These are phyloP conservation scores for Epichloe elymi DNA, from an alignment of 2,329 filamentous ascomycete species.

Conservation along the genomic window DNA sequence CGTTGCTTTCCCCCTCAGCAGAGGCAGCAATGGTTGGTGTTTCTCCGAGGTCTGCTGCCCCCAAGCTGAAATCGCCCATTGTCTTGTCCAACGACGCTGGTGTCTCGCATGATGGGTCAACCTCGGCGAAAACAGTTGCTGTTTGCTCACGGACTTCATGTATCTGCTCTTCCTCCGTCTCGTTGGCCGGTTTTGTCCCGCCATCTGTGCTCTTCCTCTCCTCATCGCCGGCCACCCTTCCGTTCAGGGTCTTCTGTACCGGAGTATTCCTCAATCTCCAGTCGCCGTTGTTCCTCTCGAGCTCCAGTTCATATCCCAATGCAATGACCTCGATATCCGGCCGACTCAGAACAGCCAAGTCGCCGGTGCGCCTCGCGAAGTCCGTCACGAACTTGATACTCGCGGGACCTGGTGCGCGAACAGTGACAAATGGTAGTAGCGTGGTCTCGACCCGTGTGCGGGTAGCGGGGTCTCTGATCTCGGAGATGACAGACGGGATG, in stretches of 20 bases:
- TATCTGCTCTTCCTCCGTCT: constrained; percentile 11
- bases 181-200: constrained; percentile 22
- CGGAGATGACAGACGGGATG: constrained; percentile 70
- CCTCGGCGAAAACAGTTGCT: constrained; percentile 3
- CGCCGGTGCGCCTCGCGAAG: constrained; percentile 82
- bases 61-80: constrained; percentile 14
- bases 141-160: neutral
- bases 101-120: constrained; percentile 12
- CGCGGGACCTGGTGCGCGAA: constrained; percentile 59
- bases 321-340: constrained; percentile 85
- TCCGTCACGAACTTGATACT: constrained; percentile 70
- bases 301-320: constrained; percentile 86
- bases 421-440: constrained; percentile 69
- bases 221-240: constrained; percentile 27
- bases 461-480: constrained; percentile 79
- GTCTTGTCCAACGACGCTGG: constrained; percentile 3
- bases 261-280: constrained; percentile 71
- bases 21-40: neutral
- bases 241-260: constrained; percentile 66
- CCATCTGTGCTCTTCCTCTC: constrained; percentile 11
- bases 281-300: constrained; percentile 78
- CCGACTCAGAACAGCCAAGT: constrained; percentile 73
- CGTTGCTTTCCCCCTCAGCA: constrained; percentile 1
- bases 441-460: constrained; percentile 71
- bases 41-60: constrained; percentile 1